Base-by-base conservation (phyloP, 345 rosid species). In the Pseudoturritis turrita region DNA sequence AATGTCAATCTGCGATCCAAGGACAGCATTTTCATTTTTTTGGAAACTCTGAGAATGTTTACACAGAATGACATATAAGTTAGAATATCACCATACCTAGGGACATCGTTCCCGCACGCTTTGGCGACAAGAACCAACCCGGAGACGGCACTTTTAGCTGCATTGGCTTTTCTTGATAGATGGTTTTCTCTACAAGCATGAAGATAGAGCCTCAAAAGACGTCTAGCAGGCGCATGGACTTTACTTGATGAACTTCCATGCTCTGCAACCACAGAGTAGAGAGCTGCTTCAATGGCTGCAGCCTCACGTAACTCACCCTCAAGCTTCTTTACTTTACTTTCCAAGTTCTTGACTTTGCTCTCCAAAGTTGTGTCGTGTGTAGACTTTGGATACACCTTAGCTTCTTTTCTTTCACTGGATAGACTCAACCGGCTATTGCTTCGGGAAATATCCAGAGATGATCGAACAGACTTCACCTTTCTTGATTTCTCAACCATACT, bases 171-270 rank as follows among this genome's bases (percentile, higher is more conserved):
- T 75, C 95, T 84, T 72, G 83, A 70, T 31, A 54, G 80, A 62
- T 75, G 78, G 26, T 49, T 72, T 78, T 86, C 89, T 68, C 60
- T 80, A 78, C 82, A 86, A 59, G 88, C 81, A 82, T 89, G 89
- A 77, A 85, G 84, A 84, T 89, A 94, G 35, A 91, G 72, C 80
- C 97, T 87, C 65, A 89, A 83, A 82, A 91, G 97, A 68, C 96
- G 97, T 60, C 96, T 83, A 60, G 98, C 96, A 10, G 96, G 97
- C 50, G 97, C 95, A 83, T 94, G 97, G 56, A 94, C 96, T 83
- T 90, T 94, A 79, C 81, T 83, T 79, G 81, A 83, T 39, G 98
- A 90, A 73, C 91, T 89, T 78, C 92, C 95, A 78, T 94, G 96
- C 77, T 94, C 97, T 23, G 96, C 95, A 62, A 85, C 87, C 47